Evolutionary conservation across 441 rosid genomes (phyloP), one percentile per base, ranked within the genome.

Genomic region (Jatropha podagrica): DNA sequence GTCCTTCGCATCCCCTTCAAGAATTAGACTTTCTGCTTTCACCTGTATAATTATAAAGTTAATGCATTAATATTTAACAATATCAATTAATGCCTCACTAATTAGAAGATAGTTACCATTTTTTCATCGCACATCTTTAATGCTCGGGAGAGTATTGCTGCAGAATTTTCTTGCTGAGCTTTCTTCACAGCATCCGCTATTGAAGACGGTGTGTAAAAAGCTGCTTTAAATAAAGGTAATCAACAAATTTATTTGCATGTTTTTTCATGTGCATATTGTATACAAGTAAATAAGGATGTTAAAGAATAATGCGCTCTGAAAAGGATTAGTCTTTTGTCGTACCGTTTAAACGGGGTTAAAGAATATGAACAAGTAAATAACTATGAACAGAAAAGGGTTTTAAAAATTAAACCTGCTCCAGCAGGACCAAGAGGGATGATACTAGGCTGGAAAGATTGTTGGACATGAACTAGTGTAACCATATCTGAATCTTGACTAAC

Each of bases 1-100:
- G 44, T 92, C 96, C 82, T 91, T 92, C 0, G 98, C 83, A 13
- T 90, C 93, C 12, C 97, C 97, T 23, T 81, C 84, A n/a, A 90
- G 76, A 20, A 87, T 54, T 76, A 88, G n/a, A 20, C 89, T 87
- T 74, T 91, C 89, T 65, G 90, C 88, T 62, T 88, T 87, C 40
- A 91, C 77, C 97, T 92, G 68, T 69, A 46, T n/a, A 26, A 18
- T 7, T 20, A 20, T 17, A 40, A 56, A 20, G 17, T 67, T 67
- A n/a, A 67, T 10, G 3, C 42, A 18, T 12, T 52, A 52, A 15
- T 52, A 37, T 2, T 1, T 3, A 69, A 27, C 4, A 20, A 6
- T 8, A 1, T 12, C 1, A 11, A 62, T 2, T 6, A 26, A 3
- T n/a, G 27, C 23, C n/a, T 5, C 26, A 56, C 7, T 56, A 20